Percentiles rank a stretch among this genome's conserved stretches.
Evolutionary conservation across 176 grass and related monocot genomes (phyloP).

Genomic region (Zoysia japonica): DNA sequence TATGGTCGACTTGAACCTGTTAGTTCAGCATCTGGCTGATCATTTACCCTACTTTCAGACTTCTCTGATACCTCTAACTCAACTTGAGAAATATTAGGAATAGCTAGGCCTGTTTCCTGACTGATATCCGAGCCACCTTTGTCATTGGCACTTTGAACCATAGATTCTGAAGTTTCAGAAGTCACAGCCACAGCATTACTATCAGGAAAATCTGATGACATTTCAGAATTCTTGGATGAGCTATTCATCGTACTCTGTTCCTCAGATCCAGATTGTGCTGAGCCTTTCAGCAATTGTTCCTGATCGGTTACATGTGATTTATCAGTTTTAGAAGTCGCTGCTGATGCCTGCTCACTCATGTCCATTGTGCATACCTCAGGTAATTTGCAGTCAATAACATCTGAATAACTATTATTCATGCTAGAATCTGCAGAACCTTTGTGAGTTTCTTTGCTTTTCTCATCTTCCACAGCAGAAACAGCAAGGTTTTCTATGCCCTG

Average conservation of each 20-base stretch:
- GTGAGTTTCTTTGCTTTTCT: conserved; percentile 13
- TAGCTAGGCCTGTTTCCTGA: conserved; percentile 29
- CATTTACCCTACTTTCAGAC: conserved; percentile 29
- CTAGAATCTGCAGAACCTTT: conserved; percentile 31
- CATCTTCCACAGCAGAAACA: conserved; percentile 18
- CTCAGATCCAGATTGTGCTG: conserved; percentile 28
- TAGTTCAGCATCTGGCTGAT: conserved; percentile 39
- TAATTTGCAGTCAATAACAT: conserved; percentile 30
- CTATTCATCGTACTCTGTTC: conserved; percentile 23
- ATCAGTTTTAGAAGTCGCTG: conserved; percentile 14
- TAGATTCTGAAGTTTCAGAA: conserved; percentile 41
- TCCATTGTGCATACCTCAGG: conserved; percentile 7
- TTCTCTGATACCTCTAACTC: neutral
- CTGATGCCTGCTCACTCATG: conserved; percentile 33
- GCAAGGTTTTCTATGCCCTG: conserved; percentile 13
- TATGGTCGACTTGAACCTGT: conserved; percentile 30
- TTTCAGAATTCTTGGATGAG: conserved; percentile 10
- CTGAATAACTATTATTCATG: conserved; percentile 35
- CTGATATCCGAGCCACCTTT: conserved; percentile 37
- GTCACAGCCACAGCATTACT: neutral
- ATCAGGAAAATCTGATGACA: conserved; percentile 28
- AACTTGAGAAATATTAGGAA: conserved; percentile 16
- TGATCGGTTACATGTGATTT: conserved; percentile 23
- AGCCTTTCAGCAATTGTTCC: conserved; percentile 27
- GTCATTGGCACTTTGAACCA: conserved; percentile 21